These are phyloP conservation scores for Podospora conica DNA, from an alignment of 495 filamentous ascomycete species.

Conservation along the genomic window DNA sequence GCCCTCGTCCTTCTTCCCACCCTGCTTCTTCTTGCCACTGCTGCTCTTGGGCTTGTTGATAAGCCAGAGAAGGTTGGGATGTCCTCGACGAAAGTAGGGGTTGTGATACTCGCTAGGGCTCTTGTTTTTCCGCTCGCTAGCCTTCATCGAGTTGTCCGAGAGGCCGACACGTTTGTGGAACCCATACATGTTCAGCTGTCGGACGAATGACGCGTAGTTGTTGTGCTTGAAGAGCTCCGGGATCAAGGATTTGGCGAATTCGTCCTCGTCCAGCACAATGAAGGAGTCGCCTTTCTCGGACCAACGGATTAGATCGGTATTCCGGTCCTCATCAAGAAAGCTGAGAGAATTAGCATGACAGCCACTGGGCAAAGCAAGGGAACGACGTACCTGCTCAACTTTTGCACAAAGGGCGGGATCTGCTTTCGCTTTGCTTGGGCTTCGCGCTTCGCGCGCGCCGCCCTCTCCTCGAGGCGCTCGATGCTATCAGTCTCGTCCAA, in stretches of 20 bases:
- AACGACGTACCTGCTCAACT: slow-evolving; percentile 77
- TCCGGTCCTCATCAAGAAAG: slow-evolving; percentile 86
- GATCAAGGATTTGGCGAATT: slow-evolving; percentile 95
- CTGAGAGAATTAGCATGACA: slow-evolving; percentile 39
- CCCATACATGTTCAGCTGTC: slow-evolving; percentile 98
- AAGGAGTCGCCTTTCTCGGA: slow-evolving; percentile 95
- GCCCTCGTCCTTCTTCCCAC: slow-evolving; percentile 56
- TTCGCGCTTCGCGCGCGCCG: slow-evolving; percentile 70
- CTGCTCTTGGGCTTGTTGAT: slow-evolving; percentile 92
- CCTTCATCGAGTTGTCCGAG: slow-evolving; percentile 94
- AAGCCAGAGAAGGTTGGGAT: slow-evolving; percentile 91
- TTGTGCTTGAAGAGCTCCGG: slow-evolving; percentile 99
- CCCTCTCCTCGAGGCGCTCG: slow-evolving; percentile 70
- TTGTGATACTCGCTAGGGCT: slow-evolving; percentile 97
- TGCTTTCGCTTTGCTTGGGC: slow-evolving; percentile 81
- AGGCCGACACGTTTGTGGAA: slow-evolving; percentile 98
- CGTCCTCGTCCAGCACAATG: slow-evolving; percentile 94
- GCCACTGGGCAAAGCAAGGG: background rate
- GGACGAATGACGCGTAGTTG: slow-evolving; percentile 98
- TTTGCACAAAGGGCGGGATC: slow-evolving; percentile 97
- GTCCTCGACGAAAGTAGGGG: slow-evolving; percentile 87
- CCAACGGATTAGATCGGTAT: slow-evolving; percentile 94
- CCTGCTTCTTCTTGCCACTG: slow-evolving; percentile 48
- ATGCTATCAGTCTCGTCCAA: slow-evolving; percentile 61
- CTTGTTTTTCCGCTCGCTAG: slow-evolving; percentile 93